Base-by-base conservation (phyloP, 352 stramenopile genomes). In the Globisporangium radiosum region DNA sequence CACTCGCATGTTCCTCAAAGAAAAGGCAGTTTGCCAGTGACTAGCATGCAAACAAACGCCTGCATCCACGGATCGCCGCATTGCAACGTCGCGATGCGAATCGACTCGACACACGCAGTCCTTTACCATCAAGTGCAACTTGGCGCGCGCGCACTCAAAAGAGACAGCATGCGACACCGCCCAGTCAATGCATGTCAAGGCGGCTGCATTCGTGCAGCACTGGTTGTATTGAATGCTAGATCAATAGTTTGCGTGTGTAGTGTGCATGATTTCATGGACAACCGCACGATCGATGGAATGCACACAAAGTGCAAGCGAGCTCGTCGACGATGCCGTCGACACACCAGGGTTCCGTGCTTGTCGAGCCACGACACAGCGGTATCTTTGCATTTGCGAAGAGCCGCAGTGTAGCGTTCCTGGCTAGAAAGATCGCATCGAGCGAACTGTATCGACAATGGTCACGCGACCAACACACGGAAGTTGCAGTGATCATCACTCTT, bases 81-180 rank as follows among this genome's bases (percentile, higher is more conserved):
- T 33, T 2, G 25, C 1, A 60, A 57, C 57, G 50, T 57, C 33
- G 50, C 52, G 50, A 63, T 57, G 42, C 44, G 51, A 63, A 53
- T 48, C n/a, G 57, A 63, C 57, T 57, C n/a, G 33, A 9, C 19
- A 38, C 15, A 8, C 36, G n/a, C 43, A 17, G 43, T 47, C 43
- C 43, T 47, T 47, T 47, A 54, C 37, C 1, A 54, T 0, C 6
- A 33, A n/a, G 8, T 17, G n/a, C 45, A 10, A 43, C 45, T 51
- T n/a, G n/a, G 10, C 33, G 39, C 5, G 25, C 25, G 25, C 25
- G 25, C 25, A 33, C n/a, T 42, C 6, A 47, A 54, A 39, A 61
- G 47, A 47, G 15, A 5, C 44, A 38, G 36, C 44, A 3, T 52
- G 54, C 10, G 25, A 33, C 25, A 33, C 25, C 25, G 25, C 25